These are phyloP conservation scores for Orbilia oligospora DNA, from an alignment of 2,329 filamentous ascomycete species.

Conservation along the genomic window DNA sequence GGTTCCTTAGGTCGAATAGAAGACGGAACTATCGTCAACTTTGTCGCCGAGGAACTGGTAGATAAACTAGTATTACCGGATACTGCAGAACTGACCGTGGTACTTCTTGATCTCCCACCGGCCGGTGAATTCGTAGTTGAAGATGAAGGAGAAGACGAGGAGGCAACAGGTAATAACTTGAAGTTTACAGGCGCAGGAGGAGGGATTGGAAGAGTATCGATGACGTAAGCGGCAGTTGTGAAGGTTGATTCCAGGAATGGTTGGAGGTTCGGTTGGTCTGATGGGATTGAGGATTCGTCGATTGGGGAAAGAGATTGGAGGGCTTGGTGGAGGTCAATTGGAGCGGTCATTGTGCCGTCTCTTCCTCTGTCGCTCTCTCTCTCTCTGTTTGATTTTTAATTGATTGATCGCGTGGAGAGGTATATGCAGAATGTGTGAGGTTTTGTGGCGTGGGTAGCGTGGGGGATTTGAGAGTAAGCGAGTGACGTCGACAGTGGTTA, in stretches of 20 bases:
- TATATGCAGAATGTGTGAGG: background rate
- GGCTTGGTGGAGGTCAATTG: constrained; percentile 51
- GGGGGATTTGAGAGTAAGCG: constrained; percentile 13
- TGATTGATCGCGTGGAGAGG: background rate
- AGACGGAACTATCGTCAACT: constrained; percentile 41
- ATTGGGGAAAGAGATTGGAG: constrained; percentile 50
- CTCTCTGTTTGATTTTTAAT: no score
- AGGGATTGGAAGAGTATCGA: constrained; percentile 55
- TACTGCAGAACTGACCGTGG: constrained; percentile 16
- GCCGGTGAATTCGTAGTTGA: background rate
- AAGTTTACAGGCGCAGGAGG: constrained; percentile 25
- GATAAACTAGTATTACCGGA: background rate
- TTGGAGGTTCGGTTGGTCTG: constrained; percentile 17
- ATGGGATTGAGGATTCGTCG: constrained; percentile 44
- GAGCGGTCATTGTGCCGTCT: background rate
- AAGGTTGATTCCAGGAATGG: constrained; percentile 50
- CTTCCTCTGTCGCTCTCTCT: background rate
- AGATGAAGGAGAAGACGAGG: background rate
- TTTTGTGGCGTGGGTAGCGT: background rate
- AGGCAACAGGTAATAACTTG: background rate
- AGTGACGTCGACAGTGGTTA: constrained; percentile 18
- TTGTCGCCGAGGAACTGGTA: background rate
- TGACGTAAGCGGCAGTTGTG: constrained; percentile 40
- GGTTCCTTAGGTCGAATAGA: constrained; percentile 11
- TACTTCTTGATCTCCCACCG: constrained; percentile 22